These are phyloP conservation scores for Lactifluus hygrophoroides DNA, from an alignment of 768 basidiomycete species.

Conservation along the genomic window DNA sequence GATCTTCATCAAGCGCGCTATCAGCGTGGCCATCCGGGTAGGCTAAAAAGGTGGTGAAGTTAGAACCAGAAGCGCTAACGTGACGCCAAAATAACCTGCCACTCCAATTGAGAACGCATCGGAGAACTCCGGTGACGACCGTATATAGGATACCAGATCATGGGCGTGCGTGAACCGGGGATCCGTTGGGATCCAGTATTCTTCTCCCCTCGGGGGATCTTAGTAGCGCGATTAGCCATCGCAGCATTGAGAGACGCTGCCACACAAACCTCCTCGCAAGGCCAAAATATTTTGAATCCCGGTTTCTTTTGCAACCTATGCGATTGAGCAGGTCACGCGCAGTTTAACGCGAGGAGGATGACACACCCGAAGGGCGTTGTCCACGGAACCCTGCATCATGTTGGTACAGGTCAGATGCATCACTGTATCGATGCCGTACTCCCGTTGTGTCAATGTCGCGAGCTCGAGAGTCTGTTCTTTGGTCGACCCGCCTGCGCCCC, in stretches of 20 bases:
- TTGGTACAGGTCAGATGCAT: constrained; percentile 97
- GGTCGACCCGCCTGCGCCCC: constrained; percentile 95
- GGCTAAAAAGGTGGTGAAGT: constrained; percentile 35
- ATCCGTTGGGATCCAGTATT: constrained; percentile 86
- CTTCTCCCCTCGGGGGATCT: constrained; percentile 93
- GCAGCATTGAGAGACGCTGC: not conserved
- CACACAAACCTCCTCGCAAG: constrained; percentile 69
- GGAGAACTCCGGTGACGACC: constrained; percentile 64
- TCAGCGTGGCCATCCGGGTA: constrained; percentile 90
- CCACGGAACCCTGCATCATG: constrained; percentile 83
- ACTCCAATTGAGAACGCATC: constrained; percentile 91
- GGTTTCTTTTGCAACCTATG: constrained; percentile 63
- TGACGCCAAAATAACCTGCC: constrained; percentile 48
- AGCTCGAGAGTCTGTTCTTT: constrained; percentile 83
- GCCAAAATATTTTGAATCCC: constrained; percentile 90
- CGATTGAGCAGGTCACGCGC: not conserved
- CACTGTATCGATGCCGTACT: constrained; percentile 75
- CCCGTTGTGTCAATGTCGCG: constrained; percentile 64
- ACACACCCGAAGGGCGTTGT: constrained; percentile 73
- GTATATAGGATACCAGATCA: constrained; percentile 90
- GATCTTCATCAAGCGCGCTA: constrained; percentile 45
- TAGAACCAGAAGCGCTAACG: not conserved
- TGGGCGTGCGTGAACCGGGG: constrained; percentile 73
- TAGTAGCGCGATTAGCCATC: not conserved
- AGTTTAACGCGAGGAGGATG: constrained; percentile 7